Evolutionary conservation across 192 early-diverging fungal species (phyloP).

Genomic region (Lunasporangiospora selenospora): DNA sequence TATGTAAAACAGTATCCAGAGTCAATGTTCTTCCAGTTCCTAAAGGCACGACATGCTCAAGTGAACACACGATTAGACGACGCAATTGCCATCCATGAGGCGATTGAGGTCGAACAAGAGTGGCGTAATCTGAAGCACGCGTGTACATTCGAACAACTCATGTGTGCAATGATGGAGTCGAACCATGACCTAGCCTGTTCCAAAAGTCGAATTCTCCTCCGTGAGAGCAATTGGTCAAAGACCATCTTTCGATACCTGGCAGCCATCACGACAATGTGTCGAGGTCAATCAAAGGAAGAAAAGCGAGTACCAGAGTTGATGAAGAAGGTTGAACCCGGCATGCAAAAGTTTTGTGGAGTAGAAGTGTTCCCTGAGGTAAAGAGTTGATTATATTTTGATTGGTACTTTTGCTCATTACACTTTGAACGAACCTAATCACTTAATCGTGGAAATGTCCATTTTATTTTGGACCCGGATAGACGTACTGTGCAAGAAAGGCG

Average conservation of each 20-base stretch:
- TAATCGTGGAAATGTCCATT: not conserved
- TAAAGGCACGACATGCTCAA: conserved; percentile 68
- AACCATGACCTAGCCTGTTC: conserved; percentile 65
- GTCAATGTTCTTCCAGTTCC: conserved; percentile 74
- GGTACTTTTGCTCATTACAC: too few species aligned
- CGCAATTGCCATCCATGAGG: conserved; percentile 67
- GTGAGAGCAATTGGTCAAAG: conserved; percentile 89
- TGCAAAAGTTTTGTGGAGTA: conserved; percentile 84
- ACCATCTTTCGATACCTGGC: conserved; percentile 80
- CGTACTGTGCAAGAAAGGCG: conserved; percentile 82
- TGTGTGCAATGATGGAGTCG: conserved; percentile 68
- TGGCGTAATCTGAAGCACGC: conserved; percentile 85
- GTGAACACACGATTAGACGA: conserved; percentile 58
- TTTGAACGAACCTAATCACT: too few species aligned
- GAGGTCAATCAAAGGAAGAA: conserved; percentile 38
- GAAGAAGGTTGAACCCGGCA: conserved; percentile 66
- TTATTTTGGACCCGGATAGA: conserved; percentile 46
- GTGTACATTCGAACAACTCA: conserved; percentile 78
- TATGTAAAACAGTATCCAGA: too few species aligned
- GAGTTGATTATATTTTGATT: too few species aligned
- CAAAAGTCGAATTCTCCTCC: conserved; percentile 65
- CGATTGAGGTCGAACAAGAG: conserved; percentile 59
- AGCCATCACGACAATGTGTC: conserved; percentile 61
- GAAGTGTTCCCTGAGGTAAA: conserved; percentile 72
- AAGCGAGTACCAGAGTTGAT: conserved; percentile 65